These are phyloP conservation scores for Rusavskia elegans DNA, from an alignment of 495 filamentous ascomycete species.

Conservation along the genomic window DNA sequence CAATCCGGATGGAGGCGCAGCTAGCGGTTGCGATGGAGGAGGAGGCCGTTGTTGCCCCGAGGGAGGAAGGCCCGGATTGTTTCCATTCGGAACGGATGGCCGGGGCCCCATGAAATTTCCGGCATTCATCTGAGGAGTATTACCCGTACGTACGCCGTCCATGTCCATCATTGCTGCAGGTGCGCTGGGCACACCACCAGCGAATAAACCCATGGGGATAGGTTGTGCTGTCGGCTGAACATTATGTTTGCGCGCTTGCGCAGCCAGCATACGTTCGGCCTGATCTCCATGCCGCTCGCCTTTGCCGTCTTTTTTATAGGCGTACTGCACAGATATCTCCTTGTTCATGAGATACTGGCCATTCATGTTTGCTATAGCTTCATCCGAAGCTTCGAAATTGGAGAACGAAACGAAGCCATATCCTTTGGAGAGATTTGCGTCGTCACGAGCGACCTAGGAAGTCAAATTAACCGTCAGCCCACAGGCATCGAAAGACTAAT, in stretches of 20 bases:
- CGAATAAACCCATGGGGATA: constrained; percentile 32
- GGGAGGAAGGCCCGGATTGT: constrained; percentile 23
- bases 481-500: neutral
- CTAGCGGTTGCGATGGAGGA: constrained; percentile 30
- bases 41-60: constrained; percentile 25
- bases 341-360: constrained; percentile 96
- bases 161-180: constrained; percentile 40
- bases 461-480: constrained; percentile 6
- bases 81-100: constrained; percentile 20
- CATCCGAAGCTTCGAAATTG: constrained; percentile 88
- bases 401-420: constrained; percentile 94
- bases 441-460: constrained; percentile 71
- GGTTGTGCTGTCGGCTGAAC: constrained; percentile 56
- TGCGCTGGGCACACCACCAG: constrained; percentile 23
- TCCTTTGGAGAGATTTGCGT: constrained; percentile 79
- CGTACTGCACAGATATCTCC: constrained; percentile 88
- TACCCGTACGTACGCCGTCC: constrained; percentile 28
- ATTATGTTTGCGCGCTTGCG: constrained; percentile 87
- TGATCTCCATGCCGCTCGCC: constrained; percentile 91
- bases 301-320: constrained; percentile 98
- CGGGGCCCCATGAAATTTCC: constrained; percentile 21
- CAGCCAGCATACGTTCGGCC: constrained; percentile 83
- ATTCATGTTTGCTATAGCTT: constrained; percentile 84
- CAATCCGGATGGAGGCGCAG: constrained; percentile 57
- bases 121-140: constrained; percentile 14